These are phyloP conservation scores for Colletotrichum sp. DNA, from an alignment of 2,329 filamentous ascomycete genomes.

Conservation along the genomic window DNA sequence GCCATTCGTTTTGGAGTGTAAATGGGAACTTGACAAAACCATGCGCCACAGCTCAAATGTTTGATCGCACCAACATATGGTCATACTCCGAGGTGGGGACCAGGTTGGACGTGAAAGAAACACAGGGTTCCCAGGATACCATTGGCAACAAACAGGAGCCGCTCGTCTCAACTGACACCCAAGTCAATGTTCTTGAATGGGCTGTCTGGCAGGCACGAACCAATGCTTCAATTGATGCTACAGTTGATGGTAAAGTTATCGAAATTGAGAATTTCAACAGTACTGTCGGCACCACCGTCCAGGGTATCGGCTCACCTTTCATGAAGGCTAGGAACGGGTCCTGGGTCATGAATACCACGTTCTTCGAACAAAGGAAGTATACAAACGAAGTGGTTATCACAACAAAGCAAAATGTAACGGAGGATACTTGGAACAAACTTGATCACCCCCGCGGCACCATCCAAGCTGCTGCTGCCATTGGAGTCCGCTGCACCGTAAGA, in stretches of 20 bases:
- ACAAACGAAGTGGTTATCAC: too few species aligned
- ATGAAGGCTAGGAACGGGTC: neutral
- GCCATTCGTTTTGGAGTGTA: too few species aligned
- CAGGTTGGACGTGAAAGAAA: neutral
- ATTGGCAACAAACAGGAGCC: neutral
- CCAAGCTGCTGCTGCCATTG: neutral
- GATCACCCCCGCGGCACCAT: too few species aligned
- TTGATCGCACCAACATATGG: neutral
- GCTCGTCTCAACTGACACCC: neutral
- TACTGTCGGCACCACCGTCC: neutral
- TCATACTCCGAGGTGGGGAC: neutral
- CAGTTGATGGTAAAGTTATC: too few species aligned
- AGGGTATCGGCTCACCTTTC: neutral
- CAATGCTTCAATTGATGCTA: too few species aligned
- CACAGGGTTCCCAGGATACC: fast-evolving
- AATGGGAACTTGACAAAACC: too few species aligned
- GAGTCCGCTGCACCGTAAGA: neutral
- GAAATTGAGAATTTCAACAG: neutral
- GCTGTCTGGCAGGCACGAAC: conserved; percentile 8
- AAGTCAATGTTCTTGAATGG: neutral
- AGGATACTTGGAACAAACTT: too few species aligned
- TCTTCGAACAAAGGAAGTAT: neutral
- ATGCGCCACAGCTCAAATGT: fast-evolving
- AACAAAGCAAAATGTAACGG: too few species aligned
- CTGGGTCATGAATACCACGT: neutral